These are phyloP conservation scores for Eutrema yunnanense DNA, from an alignment of 345 rosid genomes.

Conservation along the genomic window DNA sequence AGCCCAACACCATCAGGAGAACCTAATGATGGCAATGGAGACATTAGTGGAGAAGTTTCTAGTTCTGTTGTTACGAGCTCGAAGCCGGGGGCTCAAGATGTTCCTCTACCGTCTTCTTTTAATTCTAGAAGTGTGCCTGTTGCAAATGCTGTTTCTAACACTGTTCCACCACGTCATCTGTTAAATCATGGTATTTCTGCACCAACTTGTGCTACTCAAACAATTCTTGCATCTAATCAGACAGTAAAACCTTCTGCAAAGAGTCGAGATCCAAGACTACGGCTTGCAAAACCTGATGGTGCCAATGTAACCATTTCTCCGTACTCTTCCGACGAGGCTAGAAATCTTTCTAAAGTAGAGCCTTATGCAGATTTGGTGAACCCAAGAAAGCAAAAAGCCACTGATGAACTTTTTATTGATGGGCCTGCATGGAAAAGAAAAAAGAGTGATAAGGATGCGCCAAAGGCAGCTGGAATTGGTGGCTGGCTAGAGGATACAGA, in stretches of 20 bases:
- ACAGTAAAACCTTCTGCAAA: slow-evolving; percentile 48
- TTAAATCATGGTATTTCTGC: background rate
- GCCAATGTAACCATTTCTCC: slow-evolving; percentile 36
- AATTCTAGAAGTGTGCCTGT: slow-evolving; percentile 8
- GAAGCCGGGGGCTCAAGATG: slow-evolving; percentile 11
- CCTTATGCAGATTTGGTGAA: slow-evolving; percentile 35
- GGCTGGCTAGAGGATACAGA: slow-evolving; percentile 71
- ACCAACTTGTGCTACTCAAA: slow-evolving; percentile 18
- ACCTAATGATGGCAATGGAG: slow-evolving; percentile 48
- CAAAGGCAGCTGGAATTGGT: slow-evolving; percentile 39
- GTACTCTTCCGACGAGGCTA: slow-evolving; percentile 9
- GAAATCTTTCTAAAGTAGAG: slow-evolving; percentile 36
- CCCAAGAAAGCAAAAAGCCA: slow-evolving; percentile 57
- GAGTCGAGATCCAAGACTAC: slow-evolving; percentile 93
- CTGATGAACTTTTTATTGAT: slow-evolving; percentile 44
- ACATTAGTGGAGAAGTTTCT: slow-evolving; percentile 64
- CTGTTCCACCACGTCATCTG: slow-evolving; percentile 19
- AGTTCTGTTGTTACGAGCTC: slow-evolving; percentile 30
- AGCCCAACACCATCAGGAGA: slow-evolving; percentile 98
- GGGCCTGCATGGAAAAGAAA: slow-evolving; percentile 58
- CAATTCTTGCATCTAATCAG: slow-evolving; percentile 33
- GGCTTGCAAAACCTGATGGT: slow-evolving; percentile 47
- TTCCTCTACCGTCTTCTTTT: slow-evolving; percentile 27
- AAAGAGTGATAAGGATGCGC: slow-evolving; percentile 41
- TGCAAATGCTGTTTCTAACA: slow-evolving; percentile 21